Conservation (phyloP, 2,329 filamentous ascomycete genomes). For the Ascochyta koolunga region DNA sequence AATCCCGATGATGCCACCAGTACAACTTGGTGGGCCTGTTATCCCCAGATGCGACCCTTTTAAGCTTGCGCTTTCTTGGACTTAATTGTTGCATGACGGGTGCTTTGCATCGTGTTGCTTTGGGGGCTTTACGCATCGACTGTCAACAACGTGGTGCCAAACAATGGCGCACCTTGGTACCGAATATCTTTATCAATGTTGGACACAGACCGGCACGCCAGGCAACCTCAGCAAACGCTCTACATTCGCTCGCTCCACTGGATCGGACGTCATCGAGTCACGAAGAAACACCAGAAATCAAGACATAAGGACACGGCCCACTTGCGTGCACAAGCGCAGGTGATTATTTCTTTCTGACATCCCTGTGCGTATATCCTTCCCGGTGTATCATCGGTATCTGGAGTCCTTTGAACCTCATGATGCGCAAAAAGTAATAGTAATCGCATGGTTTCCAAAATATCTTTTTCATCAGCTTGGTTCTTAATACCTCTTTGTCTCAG, state of each 20-base stretch:
- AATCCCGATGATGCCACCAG: constrained; percentile 27
- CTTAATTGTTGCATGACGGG: neutral
- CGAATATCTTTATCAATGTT: neutral
- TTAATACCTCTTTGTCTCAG: neutral
- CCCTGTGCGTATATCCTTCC: neutral
- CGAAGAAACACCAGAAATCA: neutral
- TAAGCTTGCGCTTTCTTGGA: constrained; percentile 13
- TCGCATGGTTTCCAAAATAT: constrained; percentile 16
- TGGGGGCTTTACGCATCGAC: neutral
- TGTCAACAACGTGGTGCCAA: neutral
- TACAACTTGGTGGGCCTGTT: constrained; percentile 28
- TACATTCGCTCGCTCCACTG: constrained; percentile 1
- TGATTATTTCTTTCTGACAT: neutral
- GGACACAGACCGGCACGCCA: neutral
- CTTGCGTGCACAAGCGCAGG: neutral
- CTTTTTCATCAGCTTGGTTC: neutral
- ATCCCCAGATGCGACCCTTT: constrained; percentile 41
- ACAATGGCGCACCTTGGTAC: neutral
- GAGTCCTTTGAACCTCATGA: constrained; percentile 2
- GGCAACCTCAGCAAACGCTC: neutral
- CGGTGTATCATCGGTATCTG: constrained; percentile 19
- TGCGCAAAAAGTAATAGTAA: constrained; percentile 23
- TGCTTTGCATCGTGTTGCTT: neutral
- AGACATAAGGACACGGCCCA: neutral
- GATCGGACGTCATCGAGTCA: constrained; percentile 2